A percentile compares a stretch with the other conserved stretches of the same genome.
phyloP scores from a whole-genome alignment of 805 yeast genomes.

The Brettanomyces naardenensis region DNA sequence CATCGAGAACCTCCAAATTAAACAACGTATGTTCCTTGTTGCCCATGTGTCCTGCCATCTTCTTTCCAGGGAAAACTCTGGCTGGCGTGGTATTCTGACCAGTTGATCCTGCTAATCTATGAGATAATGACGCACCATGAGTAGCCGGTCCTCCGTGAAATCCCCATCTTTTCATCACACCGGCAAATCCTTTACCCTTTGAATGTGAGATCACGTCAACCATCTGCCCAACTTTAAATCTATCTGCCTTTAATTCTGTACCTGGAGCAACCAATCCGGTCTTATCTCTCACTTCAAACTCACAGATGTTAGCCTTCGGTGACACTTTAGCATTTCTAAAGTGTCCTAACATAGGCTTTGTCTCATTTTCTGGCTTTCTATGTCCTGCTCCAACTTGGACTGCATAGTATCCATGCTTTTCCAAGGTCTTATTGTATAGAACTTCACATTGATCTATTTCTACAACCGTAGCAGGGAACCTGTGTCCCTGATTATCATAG shows the following conservation, averaged over 20 bases:
- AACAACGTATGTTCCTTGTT: constrained; percentile 62
- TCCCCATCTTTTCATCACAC: constrained; percentile 95
- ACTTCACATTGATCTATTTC: constrained; percentile 89
- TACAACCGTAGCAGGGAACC: constrained; percentile 77
- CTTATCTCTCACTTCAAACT: constrained; percentile 69
- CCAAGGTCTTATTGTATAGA: constrained; percentile 56
- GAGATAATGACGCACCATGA: constrained; percentile 91
- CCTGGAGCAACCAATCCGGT: constrained; percentile 69
- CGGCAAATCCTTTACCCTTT: constrained; percentile 95
- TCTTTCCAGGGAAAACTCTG: constrained; percentile 91
- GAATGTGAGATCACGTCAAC: constrained; percentile 75
- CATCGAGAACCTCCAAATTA: constrained; percentile 69
- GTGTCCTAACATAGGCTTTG: constrained; percentile 64
- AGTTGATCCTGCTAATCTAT: constrained; percentile 94
- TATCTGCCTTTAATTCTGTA: constrained; percentile 72
- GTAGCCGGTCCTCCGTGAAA: constrained; percentile 86
- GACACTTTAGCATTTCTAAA: constrained; percentile 73
- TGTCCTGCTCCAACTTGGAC: constrained; percentile 83
- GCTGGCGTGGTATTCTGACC: constrained; percentile 97
- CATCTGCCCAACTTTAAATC: constrained; percentile 72
- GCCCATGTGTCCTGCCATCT: constrained; percentile 99
- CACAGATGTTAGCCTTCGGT: constrained; percentile 69
- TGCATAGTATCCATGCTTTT: constrained; percentile 74
- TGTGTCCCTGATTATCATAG: constrained; percentile 62
- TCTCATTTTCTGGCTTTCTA: constrained; percentile 48